phyloP scores from a whole-genome alignment of 805 yeast genomes.

The Zygosaccharomyces pseudorouxii region DNA sequence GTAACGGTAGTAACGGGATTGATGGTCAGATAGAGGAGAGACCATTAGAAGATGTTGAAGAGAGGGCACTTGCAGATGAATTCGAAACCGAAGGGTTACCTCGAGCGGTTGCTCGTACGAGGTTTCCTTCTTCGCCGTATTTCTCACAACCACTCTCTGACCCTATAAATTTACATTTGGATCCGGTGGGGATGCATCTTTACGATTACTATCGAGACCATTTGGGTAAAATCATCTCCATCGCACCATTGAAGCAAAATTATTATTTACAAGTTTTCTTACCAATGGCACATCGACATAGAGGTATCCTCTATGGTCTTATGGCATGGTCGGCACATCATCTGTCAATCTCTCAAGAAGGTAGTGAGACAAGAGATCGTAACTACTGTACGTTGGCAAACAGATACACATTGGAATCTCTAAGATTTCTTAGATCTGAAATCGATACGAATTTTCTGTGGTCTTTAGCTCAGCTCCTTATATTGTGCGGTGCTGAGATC shows the following conservation, averaged over 20 bases:
- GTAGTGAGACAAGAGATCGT: conserved; percentile 10
- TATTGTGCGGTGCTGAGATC: conserved; percentile 74
- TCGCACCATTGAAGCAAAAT: conserved; percentile 46
- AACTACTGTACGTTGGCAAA: conserved; percentile 20
- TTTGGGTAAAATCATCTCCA: conserved; percentile 45
- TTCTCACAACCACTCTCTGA: conserved; percentile 22
- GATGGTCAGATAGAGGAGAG: background rate
- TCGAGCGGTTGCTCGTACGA: background rate
- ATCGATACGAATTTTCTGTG: conserved; percentile 14
- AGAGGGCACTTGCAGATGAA: conserved; percentile 3
- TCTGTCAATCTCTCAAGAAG: conserved; percentile 17
- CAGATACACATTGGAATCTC: conserved; percentile 20
- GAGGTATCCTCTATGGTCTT: conserved; percentile 46
- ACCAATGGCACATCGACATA: conserved; percentile 47
- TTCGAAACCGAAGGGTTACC: background rate
- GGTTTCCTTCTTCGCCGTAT: conserved; percentile 8
- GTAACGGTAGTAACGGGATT: background rate
- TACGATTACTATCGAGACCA: conserved; percentile 48
- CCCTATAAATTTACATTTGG: conserved; percentile 32
- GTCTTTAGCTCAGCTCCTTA: conserved; percentile 56
- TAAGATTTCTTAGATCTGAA: conserved; percentile 13
- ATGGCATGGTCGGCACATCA: conserved; percentile 53
- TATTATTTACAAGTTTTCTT: conserved; percentile 49
- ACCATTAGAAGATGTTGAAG: background rate
- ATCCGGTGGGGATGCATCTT: conserved; percentile 41